Evolutionary conservation across 225 moss, liverwort and hornwort species (phyloP), one percentile per base, ranked within the genome.

Genomic region (Physcomitrellopsis africana): DNA sequence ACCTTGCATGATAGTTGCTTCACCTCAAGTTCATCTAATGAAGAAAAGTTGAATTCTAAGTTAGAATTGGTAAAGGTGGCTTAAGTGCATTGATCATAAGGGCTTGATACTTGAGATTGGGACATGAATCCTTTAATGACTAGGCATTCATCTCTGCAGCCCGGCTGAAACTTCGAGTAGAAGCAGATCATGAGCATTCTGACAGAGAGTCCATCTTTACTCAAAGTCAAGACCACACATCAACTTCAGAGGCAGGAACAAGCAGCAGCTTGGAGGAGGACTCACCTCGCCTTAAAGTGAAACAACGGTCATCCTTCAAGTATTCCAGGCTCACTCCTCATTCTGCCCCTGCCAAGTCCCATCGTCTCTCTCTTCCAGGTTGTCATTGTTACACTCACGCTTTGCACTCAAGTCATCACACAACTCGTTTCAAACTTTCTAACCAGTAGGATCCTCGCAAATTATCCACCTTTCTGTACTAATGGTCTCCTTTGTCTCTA

Each of bases 251-350:
- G 79, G 83, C 88, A 61, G 85, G 88, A 73, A 83, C 88, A 1
- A 88, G 74, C 54, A 88, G 88, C 73, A 85, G 88, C 78, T 75
- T 88, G 72, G 88, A 88, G 26, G 88, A 88, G 78, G 85, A 85
- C 44, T 88, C 85, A 56, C 88, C 88, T 23, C 88, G 85, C 53
- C 82, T 78, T 1, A 81, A 79, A 63, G 14, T 81, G 47, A 80
- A 60, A 29, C 84, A 82, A 46, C 71, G 80, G 8, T 64, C 56
- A 12, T 87, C 82, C 60, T 84, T 87, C 80, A 85, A 69, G 79
- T 84, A 81, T 62, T 77, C 87, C 23, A 82, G 82, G 63, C 73
- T 87, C 26, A 71, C 77, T 54, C 77, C 82, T 62, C 84, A 82
- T 56, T 85, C 87, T 23, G 87, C 84, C 44, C 87, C 87, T 54